phyloP scores from a whole-genome alignment of 73 alveolate species.

The Uronychia setigera region DNA sequence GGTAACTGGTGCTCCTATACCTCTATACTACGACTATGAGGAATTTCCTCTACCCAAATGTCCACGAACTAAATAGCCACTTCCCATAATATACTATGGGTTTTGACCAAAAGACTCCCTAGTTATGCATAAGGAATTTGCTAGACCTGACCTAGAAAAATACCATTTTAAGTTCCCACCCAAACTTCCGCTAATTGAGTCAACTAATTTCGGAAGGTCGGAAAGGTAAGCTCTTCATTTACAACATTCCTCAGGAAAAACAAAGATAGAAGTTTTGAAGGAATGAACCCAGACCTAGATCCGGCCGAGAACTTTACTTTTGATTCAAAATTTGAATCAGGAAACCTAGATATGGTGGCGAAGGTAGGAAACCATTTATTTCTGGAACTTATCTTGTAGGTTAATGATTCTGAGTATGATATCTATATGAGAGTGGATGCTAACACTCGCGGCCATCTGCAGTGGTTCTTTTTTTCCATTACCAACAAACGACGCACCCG shows the following conservation, averaged over 20 bases:
- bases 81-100: conserved; percentile 35
- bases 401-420: too few relatives aligned
- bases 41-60: conserved; percentile 23
- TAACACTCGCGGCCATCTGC: conserved; percentile 86
- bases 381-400: too few relatives aligned
- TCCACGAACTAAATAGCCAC: conserved; percentile 22
- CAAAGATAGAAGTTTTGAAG: conserved; percentile 37
- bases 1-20: conserved; percentile 53
- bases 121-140: conserved; percentile 50
- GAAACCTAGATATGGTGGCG: conserved; percentile 67
- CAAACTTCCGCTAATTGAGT: conserved; percentile 37
- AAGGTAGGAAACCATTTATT: conserved; percentile 41
- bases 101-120: conserved; percentile 53
- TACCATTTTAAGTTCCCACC: conserved; percentile 53
- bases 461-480: conserved; percentile 85
- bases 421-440: conserved; percentile 85
- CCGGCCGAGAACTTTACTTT: conserved; percentile 53
- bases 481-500: conserved; percentile 24
- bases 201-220: conserved; percentile 16
- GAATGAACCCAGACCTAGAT: conserved; percentile 57
- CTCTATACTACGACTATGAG: conserved; percentile 57
- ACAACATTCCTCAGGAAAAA: too few relatives aligned
- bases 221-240: conserved; percentile 24
- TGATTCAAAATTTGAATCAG: conserved; percentile 86
- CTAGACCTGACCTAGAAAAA: conserved; percentile 18